Conservation (phyloP, 805 yeast genomes). For the Lipomyces sp. region DNA sequence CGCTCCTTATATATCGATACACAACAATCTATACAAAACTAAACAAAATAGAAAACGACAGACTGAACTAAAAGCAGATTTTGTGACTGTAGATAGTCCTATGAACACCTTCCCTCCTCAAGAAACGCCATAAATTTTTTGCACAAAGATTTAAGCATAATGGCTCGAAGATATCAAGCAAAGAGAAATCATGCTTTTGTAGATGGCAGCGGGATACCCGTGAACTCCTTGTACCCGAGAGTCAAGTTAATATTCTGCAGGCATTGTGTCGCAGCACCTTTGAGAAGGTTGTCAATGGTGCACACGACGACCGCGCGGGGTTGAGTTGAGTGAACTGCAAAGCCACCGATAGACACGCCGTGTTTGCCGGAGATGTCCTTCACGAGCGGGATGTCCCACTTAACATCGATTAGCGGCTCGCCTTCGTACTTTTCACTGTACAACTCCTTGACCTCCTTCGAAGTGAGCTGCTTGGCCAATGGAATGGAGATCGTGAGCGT, state of each 20-base stretch:
- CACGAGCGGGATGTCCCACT: constrained; percentile 92
- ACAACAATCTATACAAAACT: no score
- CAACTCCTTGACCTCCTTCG: constrained; percentile 78
- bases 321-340: constrained; percentile 83
- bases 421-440: constrained; percentile 85
- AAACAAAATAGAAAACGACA: no score
- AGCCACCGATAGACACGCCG: constrained; percentile 90
- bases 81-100: no score
- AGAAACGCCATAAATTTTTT: neutral
- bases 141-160: neutral
- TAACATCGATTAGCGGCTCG: constrained; percentile 78
- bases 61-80: no score
- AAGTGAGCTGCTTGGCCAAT: constrained; percentile 57
- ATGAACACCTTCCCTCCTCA: no score
- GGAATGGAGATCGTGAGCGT: constrained; percentile 90
- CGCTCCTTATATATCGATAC: no score
- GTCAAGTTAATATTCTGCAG: constrained; percentile 91
- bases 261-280: constrained; percentile 99
- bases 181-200: no score
- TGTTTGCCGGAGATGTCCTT: constrained; percentile 90
- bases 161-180: constrained; percentile 26
- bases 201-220: constrained; percentile 75
- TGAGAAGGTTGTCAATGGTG: constrained; percentile 89
- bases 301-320: constrained; percentile 93
- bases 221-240: constrained; percentile 87